Conservation (phyloP, 306 rosid genomes). For the Geum urbanum region DNA sequence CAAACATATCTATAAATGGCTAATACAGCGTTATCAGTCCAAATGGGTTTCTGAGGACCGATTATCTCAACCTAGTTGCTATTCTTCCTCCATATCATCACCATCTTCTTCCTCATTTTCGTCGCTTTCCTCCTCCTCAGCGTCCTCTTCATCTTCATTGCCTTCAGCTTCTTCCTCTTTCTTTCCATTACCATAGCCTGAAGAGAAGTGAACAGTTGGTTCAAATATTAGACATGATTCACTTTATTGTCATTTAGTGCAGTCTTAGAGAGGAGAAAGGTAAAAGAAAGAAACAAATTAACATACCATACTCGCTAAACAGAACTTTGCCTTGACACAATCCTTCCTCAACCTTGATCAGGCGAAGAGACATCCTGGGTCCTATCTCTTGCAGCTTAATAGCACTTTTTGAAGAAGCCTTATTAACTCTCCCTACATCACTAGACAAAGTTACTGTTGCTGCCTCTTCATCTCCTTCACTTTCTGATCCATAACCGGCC, state of each 20-base stretch:
- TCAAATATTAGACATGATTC: background rate
- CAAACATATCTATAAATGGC: background rate
- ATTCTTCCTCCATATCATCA: slow-evolving; percentile 23
- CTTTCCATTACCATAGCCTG: slow-evolving; percentile 48
- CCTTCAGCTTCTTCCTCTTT: slow-evolving; percentile 28
- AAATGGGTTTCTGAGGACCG: background rate
- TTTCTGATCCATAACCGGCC: slow-evolving; percentile 96
- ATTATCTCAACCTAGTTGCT: background rate
- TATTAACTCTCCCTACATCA: slow-evolving; percentile 76
- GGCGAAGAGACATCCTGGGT: slow-evolving; percentile 92
- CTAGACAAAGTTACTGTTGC: slow-evolving; percentile 72
- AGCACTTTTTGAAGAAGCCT: slow-evolving; percentile 83
- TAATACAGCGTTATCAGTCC: background rate
- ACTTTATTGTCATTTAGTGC: background rate
- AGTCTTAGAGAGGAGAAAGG: background rate
- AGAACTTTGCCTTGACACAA: slow-evolving; percentile 77
- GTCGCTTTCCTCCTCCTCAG: slow-evolving; percentile 20
- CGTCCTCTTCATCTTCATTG: slow-evolving; percentile 13
- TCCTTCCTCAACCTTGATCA: slow-evolving; percentile 79
- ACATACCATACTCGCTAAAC: slow-evolving; percentile 72
- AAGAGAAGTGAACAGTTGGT: background rate
- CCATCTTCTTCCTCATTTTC: slow-evolving; percentile 13
- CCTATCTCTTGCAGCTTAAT: slow-evolving; percentile 97
- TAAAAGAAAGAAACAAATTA: background rate
- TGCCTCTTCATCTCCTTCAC: slow-evolving; percentile 96